Evolutionary conservation across 2,329 filamentous ascomycete species (phyloP), one percentile per base, ranked within the genome.

Genomic region (Decorospora gaudefroyi): DNA sequence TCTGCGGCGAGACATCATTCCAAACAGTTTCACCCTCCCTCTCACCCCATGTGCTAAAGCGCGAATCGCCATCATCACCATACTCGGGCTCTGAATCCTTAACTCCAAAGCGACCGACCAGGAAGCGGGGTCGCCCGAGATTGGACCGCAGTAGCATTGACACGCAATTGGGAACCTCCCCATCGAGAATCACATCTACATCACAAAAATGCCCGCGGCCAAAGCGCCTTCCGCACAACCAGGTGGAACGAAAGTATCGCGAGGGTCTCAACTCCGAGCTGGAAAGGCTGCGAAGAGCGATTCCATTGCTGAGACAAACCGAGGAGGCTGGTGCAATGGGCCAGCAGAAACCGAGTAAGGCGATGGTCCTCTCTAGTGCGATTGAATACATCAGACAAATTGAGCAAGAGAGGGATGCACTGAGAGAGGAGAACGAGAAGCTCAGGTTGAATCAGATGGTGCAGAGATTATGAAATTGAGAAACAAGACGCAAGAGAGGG

Each of bases 151-250:
- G 39, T 41, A 27, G 27, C 11, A 50, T 50, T 30, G 50, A 53
- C 16, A 42, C 38, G 12, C 46, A 48, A 27, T 46, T 55, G n/a
- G 28, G 17, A 15, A 46, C 51, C 4, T 57, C 63, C 10, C 30
- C 53, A 46, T 45, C 49, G 8, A 51, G 49, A 8, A 39, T 46
- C 11, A 35, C 44, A 15, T 46, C 43, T 33, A 37, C 43, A 6
- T 27, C 38, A 12, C 21, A 18, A 9, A 61, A 62, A 32, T 46
- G 42, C 32, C 53, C 47, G 18, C 51, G 53, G 42, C 49, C 57
- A 12, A 50, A 37, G 26, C 62, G 61, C 15, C 53, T 61, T n/a
- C 68, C 68, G 9, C 67, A 70, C 53, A 69, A 69, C 36, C 65
- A 70, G 40, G 64, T 69, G 30, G 65, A 61, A 23, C 55, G 57